Conservation (phyloP, 192 early-diverging fungal species). For the Chytriomyces sp. region DNA sequence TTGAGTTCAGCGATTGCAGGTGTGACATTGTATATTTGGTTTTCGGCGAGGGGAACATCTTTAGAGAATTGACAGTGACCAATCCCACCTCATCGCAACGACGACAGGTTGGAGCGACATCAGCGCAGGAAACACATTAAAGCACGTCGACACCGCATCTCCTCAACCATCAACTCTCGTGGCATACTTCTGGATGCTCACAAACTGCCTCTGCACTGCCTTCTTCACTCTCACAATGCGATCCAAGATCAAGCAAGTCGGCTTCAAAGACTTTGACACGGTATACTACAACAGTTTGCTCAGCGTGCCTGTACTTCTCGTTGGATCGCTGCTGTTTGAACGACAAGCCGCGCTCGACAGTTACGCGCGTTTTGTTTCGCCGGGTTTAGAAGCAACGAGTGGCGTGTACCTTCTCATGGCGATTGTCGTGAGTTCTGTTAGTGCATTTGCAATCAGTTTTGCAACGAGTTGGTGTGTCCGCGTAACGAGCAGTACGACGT, state of each 20-base stretch:
- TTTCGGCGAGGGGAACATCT: neutral
- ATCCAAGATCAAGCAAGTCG: constrained; percentile 82
- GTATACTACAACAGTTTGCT: constrained; percentile 97
- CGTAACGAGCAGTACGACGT: constrained; percentile 63
- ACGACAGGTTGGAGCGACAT: constrained; percentile 52
- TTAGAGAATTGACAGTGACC: neutral
- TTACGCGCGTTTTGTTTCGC: constrained; percentile 44
- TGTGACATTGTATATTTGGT: constrained; percentile 13
- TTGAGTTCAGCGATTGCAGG: constrained; percentile 86
- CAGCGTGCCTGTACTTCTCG: constrained; percentile 71
- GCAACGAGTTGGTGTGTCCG: constrained; percentile 82
- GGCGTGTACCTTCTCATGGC: constrained; percentile 54
- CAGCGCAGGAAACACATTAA: constrained; percentile 39
- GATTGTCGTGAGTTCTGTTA: constrained; percentile 78
- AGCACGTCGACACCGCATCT: constrained; percentile 11
- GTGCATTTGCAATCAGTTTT: constrained; percentile 91
- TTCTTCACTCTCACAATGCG: constrained; percentile 91
- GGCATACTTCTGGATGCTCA: constrained; percentile 79
- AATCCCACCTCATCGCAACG: too few species aligned
- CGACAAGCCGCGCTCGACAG: constrained; percentile 17
- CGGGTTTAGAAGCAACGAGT: constrained; percentile 30
- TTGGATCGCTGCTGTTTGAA: constrained; percentile 50
- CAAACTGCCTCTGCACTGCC: constrained; percentile 90
- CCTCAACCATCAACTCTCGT: constrained; percentile 24
- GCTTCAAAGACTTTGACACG: constrained; percentile 98